phyloP scores from a whole-genome alignment of 106 monocot species.

The Platanthera zijinensis region DNA sequence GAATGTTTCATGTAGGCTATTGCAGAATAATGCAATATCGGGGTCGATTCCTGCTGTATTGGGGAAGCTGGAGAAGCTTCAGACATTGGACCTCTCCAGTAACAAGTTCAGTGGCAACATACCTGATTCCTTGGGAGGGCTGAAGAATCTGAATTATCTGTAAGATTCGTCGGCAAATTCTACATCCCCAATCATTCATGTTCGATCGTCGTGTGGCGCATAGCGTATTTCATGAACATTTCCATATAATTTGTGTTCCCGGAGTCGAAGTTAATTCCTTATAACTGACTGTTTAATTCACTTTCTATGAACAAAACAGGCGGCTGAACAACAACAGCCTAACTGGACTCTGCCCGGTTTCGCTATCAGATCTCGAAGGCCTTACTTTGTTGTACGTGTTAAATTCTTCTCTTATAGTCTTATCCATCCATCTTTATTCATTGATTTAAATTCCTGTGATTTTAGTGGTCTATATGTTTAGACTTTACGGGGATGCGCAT shows the following conservation, averaged over 20 bases:
- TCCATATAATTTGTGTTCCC: too few relatives aligned
- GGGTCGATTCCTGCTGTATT: constrained; percentile 49
- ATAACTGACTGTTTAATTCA: neutral
- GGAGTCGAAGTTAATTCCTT: neutral
- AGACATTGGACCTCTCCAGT: constrained; percentile 56
- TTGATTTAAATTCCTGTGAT: neutral
- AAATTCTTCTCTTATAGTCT: neutral
- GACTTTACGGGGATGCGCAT: neutral
- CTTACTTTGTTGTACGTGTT: constrained; percentile 79
- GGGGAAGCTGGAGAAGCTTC: constrained; percentile 50
- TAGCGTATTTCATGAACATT: neutral
- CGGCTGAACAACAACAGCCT: constrained; percentile 84
- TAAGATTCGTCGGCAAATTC: constrained; percentile 17
- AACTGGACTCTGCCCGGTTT: constrained; percentile 76
- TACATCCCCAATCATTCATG: neutral
- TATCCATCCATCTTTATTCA: constrained; percentile 2
- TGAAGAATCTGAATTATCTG: constrained; percentile 63
- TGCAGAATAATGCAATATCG: constrained; percentile 66
- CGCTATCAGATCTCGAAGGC: constrained; percentile 67
- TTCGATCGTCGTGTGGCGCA: neutral
- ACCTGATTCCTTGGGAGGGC: constrained; percentile 44
- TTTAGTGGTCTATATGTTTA: neutral
- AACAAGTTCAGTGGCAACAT: constrained; percentile 53
- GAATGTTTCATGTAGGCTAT: constrained; percentile 30
- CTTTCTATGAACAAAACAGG: constrained; percentile 32